Evolutionary conservation across 805 yeast genomes (phyloP), one percentile per base, ranked within the genome.

Genomic region (Nematodospora valgi): DNA sequence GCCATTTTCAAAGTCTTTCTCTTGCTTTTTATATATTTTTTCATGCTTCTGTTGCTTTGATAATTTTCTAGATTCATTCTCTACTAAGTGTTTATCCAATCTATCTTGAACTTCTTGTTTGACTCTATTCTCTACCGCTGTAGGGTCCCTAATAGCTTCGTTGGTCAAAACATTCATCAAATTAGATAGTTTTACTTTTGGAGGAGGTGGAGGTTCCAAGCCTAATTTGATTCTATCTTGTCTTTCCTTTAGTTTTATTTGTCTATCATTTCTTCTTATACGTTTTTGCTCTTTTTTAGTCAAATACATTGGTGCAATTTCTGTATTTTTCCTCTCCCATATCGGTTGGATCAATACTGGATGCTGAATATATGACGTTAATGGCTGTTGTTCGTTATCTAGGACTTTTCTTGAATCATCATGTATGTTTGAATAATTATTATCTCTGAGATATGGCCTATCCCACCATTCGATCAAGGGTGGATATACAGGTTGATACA

Each of bases 381-480:
- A 74, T 0, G 84, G 82, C 16, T 65, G 59, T 0, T 47, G 46
- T 18, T 66, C 70, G 34, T 57, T 65, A 23, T 60, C 59, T 32
- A 64, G 62, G 9, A 62, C 56, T 1, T 60, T 33, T 10, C 49
- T 44, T 2, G 44, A 13, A 4, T 36, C 41, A 8, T 59, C 62
- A 4, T 56, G 49, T n/a, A 68, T 39, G 25, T 62, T 49, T 2
- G 52, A 53, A 44, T 74, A 70, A 26, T 51, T 51, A 3, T 57
- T 56, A 18, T 62, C 64, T 25, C 54, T 54, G 2, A 83, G 45
- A 31, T 76, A 74, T 2, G 76, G 76, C 35, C 59, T 54, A 59
- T 91, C 96, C 97, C 97, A 91, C 96, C 96, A 87, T 56, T 88
- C 96, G 2, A 80, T 58, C 2, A 38, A 41, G 0, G 95, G 95